Evolutionary conservation across 371 early-diverging fungal genomes (phyloP).

Genomic region (Gilbertella persicaria): DNA sequence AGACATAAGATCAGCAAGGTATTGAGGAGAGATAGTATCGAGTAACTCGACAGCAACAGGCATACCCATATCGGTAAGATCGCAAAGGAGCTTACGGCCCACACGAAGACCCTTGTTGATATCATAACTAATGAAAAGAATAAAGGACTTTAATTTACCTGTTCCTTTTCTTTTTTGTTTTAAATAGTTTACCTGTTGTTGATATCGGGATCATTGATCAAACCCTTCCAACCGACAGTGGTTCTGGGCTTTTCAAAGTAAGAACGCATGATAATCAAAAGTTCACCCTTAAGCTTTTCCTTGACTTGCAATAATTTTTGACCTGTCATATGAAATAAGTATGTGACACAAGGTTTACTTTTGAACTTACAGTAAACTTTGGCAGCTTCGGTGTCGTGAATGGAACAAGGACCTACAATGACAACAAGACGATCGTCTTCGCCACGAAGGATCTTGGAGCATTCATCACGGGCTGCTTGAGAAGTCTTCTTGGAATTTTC

Average conservation of each 20-base stretch:
- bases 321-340: constrained; percentile 27
- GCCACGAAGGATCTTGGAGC: constrained; percentile 74
- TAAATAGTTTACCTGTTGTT: constrained; percentile 60
- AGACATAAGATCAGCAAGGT: constrained; percentile 85
- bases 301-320: constrained; percentile 62
- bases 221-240: constrained; percentile 94
- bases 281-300: constrained; percentile 58
- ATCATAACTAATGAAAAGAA: constrained; percentile 56
- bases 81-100: constrained; percentile 78
- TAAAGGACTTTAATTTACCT: neutral
- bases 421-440: constrained; percentile 85
- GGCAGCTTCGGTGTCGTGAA: constrained; percentile 84
- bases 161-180: neutral
- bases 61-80: constrained; percentile 78
- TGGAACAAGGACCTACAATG: constrained; percentile 93
- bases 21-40: constrained; percentile 95
- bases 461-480: constrained; percentile 60
- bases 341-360: neutral
- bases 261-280: constrained; percentile 87
- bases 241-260: constrained; percentile 97
- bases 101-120: constrained; percentile 91
- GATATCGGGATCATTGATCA: constrained; percentile 90
- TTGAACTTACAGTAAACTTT: constrained; percentile 69
- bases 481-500: constrained; percentile 49
- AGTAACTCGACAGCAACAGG: constrained; percentile 90